These are phyloP conservation scores for Uromyces viciae-fabae DNA, from an alignment of 1,284 basidiomycete species.

Conservation along the genomic window DNA sequence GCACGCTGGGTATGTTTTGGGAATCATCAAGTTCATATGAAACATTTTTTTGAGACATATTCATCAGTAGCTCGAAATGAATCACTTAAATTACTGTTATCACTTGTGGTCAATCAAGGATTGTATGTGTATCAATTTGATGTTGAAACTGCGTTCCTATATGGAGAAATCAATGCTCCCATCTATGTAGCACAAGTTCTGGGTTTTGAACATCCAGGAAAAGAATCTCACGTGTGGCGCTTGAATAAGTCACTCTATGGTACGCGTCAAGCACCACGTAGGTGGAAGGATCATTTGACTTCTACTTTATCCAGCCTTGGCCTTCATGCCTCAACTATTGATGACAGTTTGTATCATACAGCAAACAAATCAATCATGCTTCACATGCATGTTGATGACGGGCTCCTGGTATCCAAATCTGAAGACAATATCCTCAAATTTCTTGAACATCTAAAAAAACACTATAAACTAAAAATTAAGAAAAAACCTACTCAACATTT, in stretches of 20 bases:
- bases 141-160: too few species aligned
- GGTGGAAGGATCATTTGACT: not conserved
- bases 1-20: not conserved
- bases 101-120: not conserved
- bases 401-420: not conserved
- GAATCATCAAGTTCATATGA: slow-evolving; percentile 6
- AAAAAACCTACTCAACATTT: not conserved
- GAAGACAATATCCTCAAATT: not conserved
- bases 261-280: not conserved
- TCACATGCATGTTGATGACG: slow-evolving; percentile 10
- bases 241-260: not conserved
- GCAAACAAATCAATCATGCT: not conserved
- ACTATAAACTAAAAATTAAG: not conserved
- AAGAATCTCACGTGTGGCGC: not conserved
- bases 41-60: slow-evolving; percentile 8
- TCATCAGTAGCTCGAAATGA: slow-evolving; percentile 1
- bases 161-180: too few species aligned
- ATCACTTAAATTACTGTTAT: not conserved
- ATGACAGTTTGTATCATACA: not conserved
- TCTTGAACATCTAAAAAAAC: not conserved
- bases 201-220: too few species aligned
- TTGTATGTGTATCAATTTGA: not conserved
- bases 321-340: not conserved
- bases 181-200: too few species aligned
- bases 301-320: not conserved